Evolutionary conservation across 106 monocot species (phyloP).

Genomic region (Dendrobium huoshanense): DNA sequence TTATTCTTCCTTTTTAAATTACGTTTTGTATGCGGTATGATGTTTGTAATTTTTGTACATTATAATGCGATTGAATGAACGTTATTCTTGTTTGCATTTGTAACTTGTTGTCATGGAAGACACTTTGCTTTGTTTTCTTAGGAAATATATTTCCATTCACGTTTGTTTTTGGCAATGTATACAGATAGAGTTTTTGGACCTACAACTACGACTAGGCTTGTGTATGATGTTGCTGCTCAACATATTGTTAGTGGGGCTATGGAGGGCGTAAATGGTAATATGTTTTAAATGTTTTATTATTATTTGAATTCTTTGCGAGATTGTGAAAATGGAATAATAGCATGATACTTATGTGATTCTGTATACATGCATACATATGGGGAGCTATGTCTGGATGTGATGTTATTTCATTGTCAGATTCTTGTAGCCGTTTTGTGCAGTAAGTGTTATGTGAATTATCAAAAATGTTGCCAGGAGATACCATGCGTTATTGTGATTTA

Average conservation of each 20-base stretch:
- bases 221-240: conserved; percentile 96
- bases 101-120: neutral
- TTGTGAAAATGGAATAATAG: neutral
- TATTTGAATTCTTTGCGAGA: neutral
- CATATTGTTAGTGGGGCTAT: conserved; percentile 87
- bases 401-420: neutral
- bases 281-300: neutral
- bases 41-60: neutral
- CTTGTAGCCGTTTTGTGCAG: neutral
- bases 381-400: neutral
- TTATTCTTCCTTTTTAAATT: too few species aligned
- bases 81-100: neutral
- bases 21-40: neutral
- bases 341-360: neutral
- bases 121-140: neutral
- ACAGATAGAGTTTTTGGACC: conserved; percentile 97
- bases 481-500: neutral
- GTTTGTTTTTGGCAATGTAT: conserved; percentile 3
- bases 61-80: neutral
- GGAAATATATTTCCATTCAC: neutral
- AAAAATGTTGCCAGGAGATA: neutral
- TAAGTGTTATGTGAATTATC: neutral
- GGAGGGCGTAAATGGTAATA: conserved; percentile 93
- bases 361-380: neutral
- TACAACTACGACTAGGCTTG: conserved; percentile 95